Conservation (phyloP, 2,329 filamentous ascomycete species). For the Pseudogymnoascus sp. region DNA sequence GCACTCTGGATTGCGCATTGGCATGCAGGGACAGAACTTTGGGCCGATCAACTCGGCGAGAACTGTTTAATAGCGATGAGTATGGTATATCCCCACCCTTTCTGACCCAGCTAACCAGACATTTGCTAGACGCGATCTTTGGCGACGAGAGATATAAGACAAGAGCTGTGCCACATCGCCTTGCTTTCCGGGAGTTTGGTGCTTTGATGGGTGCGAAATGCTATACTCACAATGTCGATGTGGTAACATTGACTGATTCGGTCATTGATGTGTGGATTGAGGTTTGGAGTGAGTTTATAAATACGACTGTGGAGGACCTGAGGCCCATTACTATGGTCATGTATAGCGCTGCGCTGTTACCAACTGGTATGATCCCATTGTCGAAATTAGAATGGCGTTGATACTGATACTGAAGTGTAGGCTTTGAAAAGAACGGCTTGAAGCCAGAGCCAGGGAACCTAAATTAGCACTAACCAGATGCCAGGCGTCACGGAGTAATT, state of each 20-base stretch:
- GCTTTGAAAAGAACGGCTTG: background rate
- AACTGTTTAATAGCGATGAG: background rate
- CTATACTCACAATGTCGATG: background rate
- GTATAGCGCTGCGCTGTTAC: constrained; percentile 7
- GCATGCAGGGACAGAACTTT: constrained; percentile 39
- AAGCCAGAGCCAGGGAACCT: background rate
- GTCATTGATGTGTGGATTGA: constrained; percentile 10
- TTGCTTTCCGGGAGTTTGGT: constrained; percentile 11
- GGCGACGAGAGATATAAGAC: background rate
- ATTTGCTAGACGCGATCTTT: background rate
- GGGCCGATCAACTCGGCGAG: constrained; percentile 36
- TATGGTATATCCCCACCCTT: background rate
- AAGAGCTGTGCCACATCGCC: constrained; percentile 1
- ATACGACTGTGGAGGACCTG: background rate
- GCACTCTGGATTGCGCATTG: constrained; percentile 51
- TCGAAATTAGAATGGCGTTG: background rate
- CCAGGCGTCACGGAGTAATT: background rate
- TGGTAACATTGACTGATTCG: background rate
- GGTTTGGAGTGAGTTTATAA: background rate
- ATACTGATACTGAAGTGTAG: background rate
- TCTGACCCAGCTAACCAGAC: constrained; percentile 11
- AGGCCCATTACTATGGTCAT: constrained; percentile 12
- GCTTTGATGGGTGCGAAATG: constrained; percentile 10
- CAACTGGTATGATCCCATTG: background rate
- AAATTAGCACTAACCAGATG: background rate